These are phyloP conservation scores for Angomonas ambiguus DNA, from an alignment of 208 protist genomes.

Conservation along the genomic window DNA sequence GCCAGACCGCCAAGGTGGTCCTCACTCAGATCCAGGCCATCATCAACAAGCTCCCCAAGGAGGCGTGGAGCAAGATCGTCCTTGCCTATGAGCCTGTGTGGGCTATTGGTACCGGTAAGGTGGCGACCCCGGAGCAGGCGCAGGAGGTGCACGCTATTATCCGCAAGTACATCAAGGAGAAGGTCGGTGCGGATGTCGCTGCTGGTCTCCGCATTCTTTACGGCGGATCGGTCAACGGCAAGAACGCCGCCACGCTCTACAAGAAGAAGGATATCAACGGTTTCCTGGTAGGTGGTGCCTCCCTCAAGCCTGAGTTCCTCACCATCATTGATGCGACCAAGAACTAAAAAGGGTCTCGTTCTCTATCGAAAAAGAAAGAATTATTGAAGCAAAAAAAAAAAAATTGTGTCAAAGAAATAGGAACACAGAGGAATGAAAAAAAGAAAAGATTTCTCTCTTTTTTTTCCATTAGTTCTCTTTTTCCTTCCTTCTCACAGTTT, in stretches of 20 bases:
- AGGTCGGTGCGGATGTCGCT: constrained; percentile 90
- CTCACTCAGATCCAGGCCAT: constrained; percentile 89
- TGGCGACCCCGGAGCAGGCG: constrained; percentile 95
- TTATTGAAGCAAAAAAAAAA: not conserved
- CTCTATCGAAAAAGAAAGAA: not conserved
- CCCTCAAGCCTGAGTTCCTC: constrained; percentile 95
- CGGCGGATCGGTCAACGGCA: constrained; percentile 94
- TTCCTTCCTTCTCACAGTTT: not conserved
- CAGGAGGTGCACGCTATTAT: constrained; percentile 91
- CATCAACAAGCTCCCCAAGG: constrained; percentile 47
- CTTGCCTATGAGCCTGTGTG: constrained; percentile 99
- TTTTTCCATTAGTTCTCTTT: not conserved
- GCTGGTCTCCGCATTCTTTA: constrained; percentile 95
- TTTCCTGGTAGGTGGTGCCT: constrained; percentile 98
- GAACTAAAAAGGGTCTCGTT: too few relatives aligned
- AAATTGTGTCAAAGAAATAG: constrained; percentile 4
- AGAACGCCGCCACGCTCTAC: constrained; percentile 90
- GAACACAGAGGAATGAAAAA: constrained; percentile 2
- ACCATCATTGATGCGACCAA: constrained; percentile 92
- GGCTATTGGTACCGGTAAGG: constrained; percentile 98
- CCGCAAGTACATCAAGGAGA: constrained; percentile 84
- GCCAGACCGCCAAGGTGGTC: constrained; percentile 90
- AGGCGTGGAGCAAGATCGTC: constrained; percentile 91
- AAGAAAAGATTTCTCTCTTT: constrained; percentile 12
- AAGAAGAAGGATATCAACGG: constrained; percentile 96